Percentiles rank a stretch among this genome's conserved stretches.
Conservation (phyloP, 768 basidiomycete genomes). For the Mrakia gelida region DNA sequence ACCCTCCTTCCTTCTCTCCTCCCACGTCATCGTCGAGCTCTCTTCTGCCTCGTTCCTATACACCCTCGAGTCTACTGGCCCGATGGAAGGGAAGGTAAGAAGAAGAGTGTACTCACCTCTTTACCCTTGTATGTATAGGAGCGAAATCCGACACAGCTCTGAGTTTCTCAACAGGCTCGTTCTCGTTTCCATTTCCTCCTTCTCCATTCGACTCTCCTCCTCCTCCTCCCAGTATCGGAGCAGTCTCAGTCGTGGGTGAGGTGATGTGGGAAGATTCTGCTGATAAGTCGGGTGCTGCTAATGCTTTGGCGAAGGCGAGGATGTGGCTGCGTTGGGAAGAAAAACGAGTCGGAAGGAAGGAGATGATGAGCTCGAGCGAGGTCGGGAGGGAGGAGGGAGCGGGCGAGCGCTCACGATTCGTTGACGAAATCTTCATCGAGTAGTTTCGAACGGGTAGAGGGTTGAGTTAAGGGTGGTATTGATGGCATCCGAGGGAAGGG, state of each 20-base stretch:
- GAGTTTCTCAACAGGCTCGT: slow-evolving; percentile 43
- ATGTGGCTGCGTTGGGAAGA: slow-evolving; percentile 53
- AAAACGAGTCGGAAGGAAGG: neutral
- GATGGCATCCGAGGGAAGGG: neutral
- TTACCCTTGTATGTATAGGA: slow-evolving; percentile 79
- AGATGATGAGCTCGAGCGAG: neutral
- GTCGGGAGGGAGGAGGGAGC: neutral
- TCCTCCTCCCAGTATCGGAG: slow-evolving; percentile 17
- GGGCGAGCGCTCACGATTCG: slow-evolving; percentile 56
- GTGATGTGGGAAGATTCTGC: slow-evolving; percentile 35
- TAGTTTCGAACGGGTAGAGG: neutral
- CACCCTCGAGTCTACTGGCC: too few species aligned
- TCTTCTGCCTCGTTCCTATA: too few species aligned
- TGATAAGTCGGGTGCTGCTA: slow-evolving; percentile 57
- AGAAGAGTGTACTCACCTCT: slow-evolving; percentile 52
- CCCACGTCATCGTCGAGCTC: neutral
- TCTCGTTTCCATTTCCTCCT: slow-evolving; percentile 22
- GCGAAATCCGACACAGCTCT: slow-evolving; percentile 46
- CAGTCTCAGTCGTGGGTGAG: slow-evolving; percentile 34
- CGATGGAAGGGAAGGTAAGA: too few species aligned
- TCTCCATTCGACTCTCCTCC: neutral
- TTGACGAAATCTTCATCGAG: slow-evolving; percentile 62
- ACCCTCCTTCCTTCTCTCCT: neutral
- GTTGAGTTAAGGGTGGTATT: neutral
- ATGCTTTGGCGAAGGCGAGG: slow-evolving; percentile 69